Conservation (phyloP, 2,329 filamentous ascomycete species). For the Myriosclerotinia duriaeana region DNA sequence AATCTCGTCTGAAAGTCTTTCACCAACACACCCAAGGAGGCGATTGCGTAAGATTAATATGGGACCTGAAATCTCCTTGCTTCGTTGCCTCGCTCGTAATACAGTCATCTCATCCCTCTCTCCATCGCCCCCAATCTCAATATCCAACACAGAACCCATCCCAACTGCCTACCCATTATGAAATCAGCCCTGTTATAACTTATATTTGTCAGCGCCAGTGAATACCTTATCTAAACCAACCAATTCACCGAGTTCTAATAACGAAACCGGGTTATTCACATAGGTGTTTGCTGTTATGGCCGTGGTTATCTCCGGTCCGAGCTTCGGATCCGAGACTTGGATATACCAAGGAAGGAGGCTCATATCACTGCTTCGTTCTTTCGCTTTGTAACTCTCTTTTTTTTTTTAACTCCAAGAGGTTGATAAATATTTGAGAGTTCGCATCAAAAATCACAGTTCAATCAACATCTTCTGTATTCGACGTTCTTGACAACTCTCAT, state of each 20-base stretch:
- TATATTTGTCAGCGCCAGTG: background rate
- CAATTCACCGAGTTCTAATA: background rate
- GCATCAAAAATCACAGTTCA: background rate
- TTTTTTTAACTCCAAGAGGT: background rate
- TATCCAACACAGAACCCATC: background rate
- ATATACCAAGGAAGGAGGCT: background rate
- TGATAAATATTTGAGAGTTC: slow-evolving; percentile 9
- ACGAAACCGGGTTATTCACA: background rate
- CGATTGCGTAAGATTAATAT: too few species aligned
- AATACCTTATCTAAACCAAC: background rate
- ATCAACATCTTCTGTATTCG: background rate
- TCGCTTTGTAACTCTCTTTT: background rate
- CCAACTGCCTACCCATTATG: too few species aligned
- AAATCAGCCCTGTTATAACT: background rate
- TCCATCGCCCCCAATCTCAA: background rate
- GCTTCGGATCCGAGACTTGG: background rate
- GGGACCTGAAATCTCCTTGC: too few species aligned
- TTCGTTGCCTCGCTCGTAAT: background rate
- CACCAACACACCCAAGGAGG: too few species aligned
- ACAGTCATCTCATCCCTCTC: background rate
- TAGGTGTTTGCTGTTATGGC: background rate
- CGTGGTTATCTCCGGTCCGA: slow-evolving; percentile 8
- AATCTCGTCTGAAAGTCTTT: too few species aligned
- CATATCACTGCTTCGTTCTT: slow-evolving; percentile 3
- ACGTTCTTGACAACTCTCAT: background rate